phyloP scores from a whole-genome alignment of 768 basidiomycete genomes.

The Suillus weaverae region DNA sequence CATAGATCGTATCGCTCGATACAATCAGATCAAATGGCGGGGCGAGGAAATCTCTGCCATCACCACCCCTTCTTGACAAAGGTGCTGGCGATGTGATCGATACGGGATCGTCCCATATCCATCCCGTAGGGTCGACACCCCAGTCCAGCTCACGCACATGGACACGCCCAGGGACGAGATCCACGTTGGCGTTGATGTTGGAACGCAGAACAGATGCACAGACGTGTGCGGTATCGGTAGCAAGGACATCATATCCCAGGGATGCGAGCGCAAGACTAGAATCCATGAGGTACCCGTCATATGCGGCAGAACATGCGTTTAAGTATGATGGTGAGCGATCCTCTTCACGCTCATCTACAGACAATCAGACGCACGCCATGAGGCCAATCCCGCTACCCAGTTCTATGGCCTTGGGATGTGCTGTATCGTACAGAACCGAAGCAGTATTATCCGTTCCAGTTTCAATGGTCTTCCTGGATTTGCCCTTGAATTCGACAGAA shows the following conservation, averaged over 20 bases:
- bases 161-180: constrained; percentile 43
- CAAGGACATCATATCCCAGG: constrained; percentile 74
- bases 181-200: constrained; percentile 58
- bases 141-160: constrained; percentile 72
- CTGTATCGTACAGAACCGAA: constrained; percentile 10
- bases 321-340: neutral
- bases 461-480: constrained; percentile 26
- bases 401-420: constrained; percentile 57
- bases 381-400: constrained; percentile 84
- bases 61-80: neutral
- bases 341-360: neutral
- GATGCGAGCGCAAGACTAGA: constrained; percentile 61
- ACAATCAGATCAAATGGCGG: constrained; percentile 77
- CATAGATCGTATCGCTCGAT: constrained; percentile 83
- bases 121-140: constrained; percentile 53
- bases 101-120: constrained; percentile 48
- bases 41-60: constrained; percentile 25
- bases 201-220: constrained; percentile 57
- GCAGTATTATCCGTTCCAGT: neutral
- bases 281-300: constrained; percentile 3
- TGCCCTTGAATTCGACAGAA: constrained; percentile 36
- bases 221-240: constrained; percentile 71
- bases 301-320: neutral
- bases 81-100: constrained; percentile 36
- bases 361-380: constrained; percentile 54